Conservation (phyloP, 176 grass and related monocot species). For the Lolium multiflorum region DNA sequence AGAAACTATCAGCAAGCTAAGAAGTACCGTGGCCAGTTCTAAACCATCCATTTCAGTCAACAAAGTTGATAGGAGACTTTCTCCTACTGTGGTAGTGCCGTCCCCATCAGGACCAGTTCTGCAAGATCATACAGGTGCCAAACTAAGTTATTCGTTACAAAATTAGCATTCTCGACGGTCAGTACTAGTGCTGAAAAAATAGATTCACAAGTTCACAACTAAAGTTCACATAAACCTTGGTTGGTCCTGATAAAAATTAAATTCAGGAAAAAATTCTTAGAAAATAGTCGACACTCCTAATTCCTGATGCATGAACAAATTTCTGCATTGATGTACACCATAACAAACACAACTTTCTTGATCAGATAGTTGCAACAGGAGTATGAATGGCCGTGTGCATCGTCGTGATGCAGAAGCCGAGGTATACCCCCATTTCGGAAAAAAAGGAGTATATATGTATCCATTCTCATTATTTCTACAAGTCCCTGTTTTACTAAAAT, state of each 20-base stretch:
- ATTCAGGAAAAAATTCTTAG: neutral
- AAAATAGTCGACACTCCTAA: neutral
- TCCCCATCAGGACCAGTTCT: conserved; percentile 59
- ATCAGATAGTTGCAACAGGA: conserved; percentile 5
- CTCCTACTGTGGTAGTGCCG: conserved; percentile 71
- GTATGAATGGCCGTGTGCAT: too few relatives aligned
- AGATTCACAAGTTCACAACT: neutral
- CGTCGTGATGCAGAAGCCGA: too few relatives aligned
- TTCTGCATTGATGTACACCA: conserved; percentile 1
- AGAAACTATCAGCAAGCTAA: conserved; percentile 32
- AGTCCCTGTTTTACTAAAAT: neutral
- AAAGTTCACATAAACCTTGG: neutral
- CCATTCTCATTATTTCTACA: conserved; percentile 11
- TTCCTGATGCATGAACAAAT: neutral
- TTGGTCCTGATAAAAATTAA: conserved; percentile 11
- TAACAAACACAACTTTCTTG: neutral
- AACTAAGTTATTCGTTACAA: conserved; percentile 13
- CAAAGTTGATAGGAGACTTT: conserved; percentile 84
- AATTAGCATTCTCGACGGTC: neutral
- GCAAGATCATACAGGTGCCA: conserved; percentile 34
- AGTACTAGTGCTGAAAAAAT: neutral
- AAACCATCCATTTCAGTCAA: conserved; percentile 98
- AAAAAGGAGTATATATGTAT: neutral
- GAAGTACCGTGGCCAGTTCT: conserved; percentile 66
- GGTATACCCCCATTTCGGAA: too few relatives aligned